phyloP scores from a whole-genome alignment of 2,329 filamentous ascomycete genomes.

The Fusarium sp. region DNA sequence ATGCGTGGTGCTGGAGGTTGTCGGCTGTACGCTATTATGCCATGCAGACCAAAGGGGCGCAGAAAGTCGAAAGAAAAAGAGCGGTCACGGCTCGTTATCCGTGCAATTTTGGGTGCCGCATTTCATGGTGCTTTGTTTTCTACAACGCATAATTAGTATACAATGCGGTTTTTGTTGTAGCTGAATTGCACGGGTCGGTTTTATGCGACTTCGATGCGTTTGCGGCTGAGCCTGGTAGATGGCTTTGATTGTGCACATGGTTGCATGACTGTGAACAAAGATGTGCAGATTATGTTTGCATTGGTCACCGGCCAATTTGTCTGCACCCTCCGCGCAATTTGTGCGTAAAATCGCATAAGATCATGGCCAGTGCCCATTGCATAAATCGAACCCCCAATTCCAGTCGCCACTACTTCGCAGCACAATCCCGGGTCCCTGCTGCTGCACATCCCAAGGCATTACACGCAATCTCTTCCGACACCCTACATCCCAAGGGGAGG shows the following conservation, averaged over 20 bases:
- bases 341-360: background rate
- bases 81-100: background rate
- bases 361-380: background rate
- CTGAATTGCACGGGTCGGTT: background rate
- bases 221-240: background rate
- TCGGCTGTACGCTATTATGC: background rate
- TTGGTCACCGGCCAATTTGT: background rate
- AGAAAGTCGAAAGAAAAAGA: background rate
- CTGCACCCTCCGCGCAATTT: background rate
- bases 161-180: no score
- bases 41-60: background rate
- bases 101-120: background rate
- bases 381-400: background rate
- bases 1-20: background rate
- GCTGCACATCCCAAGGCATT: no score
- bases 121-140: background rate
- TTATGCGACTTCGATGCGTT: background rate
- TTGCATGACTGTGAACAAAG: background rate
- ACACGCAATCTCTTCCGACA: no score
- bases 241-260: background rate
- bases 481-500: background rate
- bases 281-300: background rate
- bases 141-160: no score
- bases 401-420: background rate
- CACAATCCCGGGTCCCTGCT: background rate